Percentiles rank a stretch among this genome's conserved stretches.
These are phyloP conservation scores for Canna indica DNA, from an alignment of 176 grass and related monocot species.

Conservation along the genomic window DNA sequence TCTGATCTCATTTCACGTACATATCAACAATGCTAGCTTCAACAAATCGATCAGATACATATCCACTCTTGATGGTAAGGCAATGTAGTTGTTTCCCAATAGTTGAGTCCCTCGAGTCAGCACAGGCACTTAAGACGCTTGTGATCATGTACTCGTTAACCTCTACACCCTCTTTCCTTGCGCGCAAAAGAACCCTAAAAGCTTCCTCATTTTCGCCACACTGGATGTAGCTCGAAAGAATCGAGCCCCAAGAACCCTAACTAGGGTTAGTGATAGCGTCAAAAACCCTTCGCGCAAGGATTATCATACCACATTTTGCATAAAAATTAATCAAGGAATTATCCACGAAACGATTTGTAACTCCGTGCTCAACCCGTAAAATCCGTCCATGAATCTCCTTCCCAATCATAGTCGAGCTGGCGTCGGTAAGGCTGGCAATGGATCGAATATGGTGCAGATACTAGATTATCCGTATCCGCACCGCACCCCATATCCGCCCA, in stretches of 20 bases:
- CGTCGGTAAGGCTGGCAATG: too few relatives aligned
- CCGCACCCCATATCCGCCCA: too few relatives aligned
- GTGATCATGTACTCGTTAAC: slow-evolving; percentile 18
- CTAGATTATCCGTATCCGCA: too few relatives aligned
- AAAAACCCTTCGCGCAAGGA: neutral
- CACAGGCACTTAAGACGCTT: slow-evolving; percentile 8
- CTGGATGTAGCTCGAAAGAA: slow-evolving; percentile 10
- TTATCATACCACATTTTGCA: slow-evolving; percentile 6
- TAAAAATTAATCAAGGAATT: slow-evolving; percentile 10
- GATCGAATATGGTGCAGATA: too few relatives aligned
- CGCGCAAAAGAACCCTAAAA: neutral
- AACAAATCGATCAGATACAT: slow-evolving; percentile 3
- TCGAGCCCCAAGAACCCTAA: slow-evolving; percentile 14
- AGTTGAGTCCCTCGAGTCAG: neutral
- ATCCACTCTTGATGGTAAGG: neutral
- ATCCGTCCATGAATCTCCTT: slow-evolving; percentile 7
- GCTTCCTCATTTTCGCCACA: slow-evolving; percentile 11
- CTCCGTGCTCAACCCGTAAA: neutral
- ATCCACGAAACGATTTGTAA: neutral
- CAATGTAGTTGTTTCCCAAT: slow-evolving; percentile 12
- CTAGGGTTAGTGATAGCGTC: neutral
- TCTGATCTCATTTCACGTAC: slow-evolving; percentile 1
- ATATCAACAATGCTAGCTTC: slow-evolving; percentile 9
- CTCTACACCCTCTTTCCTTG: slow-evolving; percentile 3
- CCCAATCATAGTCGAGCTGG: neutral